phyloP scores from a whole-genome alignment of 805 yeast species.

The Candida suzukii region DNA sequence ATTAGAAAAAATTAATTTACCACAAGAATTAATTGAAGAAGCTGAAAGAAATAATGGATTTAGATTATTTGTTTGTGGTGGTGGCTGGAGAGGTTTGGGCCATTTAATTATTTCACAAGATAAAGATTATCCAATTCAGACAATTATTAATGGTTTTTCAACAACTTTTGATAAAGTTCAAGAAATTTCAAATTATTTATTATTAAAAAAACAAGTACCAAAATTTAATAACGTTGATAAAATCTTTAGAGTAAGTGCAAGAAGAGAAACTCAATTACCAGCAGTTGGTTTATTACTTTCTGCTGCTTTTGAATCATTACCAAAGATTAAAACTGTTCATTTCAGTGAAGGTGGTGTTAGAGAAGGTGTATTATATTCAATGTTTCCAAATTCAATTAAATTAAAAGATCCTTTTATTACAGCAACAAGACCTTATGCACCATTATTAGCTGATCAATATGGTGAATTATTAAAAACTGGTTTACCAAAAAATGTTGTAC shows the following conservation, averaged over 20 bases:
- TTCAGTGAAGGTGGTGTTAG: conserved; percentile 75
- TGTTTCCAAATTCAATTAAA: conserved; percentile 49
- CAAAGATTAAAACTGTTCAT: conserved; percentile 47
- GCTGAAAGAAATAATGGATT: conserved; percentile 54
- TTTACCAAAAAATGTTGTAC: conserved; percentile 46
- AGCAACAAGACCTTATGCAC: conserved; percentile 69
- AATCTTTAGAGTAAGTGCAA: conserved; percentile 58
- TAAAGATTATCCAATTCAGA: conserved; percentile 58
- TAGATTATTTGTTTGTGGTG: conserved; percentile 63
- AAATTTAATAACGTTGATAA: conserved; percentile 28
- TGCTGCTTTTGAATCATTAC: conserved; percentile 57
- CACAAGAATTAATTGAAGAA: conserved; percentile 39
- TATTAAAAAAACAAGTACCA: conserved; percentile 43
- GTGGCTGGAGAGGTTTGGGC: conserved; percentile 68
- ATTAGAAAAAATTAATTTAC: conserved; percentile 43
- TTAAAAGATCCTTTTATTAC: conserved; percentile 63
- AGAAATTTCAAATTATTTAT: conserved; percentile 41
- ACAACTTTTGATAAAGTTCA: conserved; percentile 46
- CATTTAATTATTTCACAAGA: conserved; percentile 44
- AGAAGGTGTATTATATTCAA: conserved; percentile 65
- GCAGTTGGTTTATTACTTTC: conserved; percentile 58
- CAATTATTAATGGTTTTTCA: conserved; percentile 64
- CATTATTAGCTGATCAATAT: conserved; percentile 52
- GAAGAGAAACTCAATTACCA: conserved; percentile 61
- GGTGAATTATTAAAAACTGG: conserved; percentile 46